Conservation (phyloP, 2,329 filamentous ascomycete genomes). For the Calonectria pteridis region DNA sequence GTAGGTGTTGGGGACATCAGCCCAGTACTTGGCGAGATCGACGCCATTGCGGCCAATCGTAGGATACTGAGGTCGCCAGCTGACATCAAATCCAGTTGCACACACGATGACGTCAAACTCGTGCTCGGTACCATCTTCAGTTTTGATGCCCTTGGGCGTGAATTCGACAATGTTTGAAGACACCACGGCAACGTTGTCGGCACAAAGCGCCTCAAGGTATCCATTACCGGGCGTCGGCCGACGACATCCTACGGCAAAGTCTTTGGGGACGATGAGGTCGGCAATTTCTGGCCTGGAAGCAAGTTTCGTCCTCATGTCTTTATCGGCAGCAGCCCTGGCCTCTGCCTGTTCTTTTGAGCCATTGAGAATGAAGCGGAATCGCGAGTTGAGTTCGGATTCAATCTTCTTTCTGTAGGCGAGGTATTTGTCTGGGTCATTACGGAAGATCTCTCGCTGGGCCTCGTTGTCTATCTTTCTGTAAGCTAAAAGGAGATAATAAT, state of each 20-base stretch:
- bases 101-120: constrained; percentile 41
- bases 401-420: constrained; percentile 62
- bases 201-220: constrained; percentile 25
- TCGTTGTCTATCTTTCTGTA: constrained; percentile 51
- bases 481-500: neutral
- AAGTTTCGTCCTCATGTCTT: constrained; percentile 41
- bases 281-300: constrained; percentile 56
- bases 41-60: constrained; percentile 58
- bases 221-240: constrained; percentile 26
- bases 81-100: constrained; percentile 49
- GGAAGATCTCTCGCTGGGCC: constrained; percentile 61
- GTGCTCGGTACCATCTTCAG: constrained; percentile 14
- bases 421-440: constrained; percentile 66
- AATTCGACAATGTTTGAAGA: neutral
- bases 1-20: constrained; percentile 38
- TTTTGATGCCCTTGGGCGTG: constrained; percentile 16
- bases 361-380: constrained; percentile 66
- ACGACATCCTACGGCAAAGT: constrained; percentile 31
- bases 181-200: constrained; percentile 15
- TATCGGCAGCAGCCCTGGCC: constrained; percentile 17
- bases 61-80: constrained; percentile 52
- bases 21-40: constrained; percentile 37
- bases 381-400: constrained; percentile 62
- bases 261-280: constrained; percentile 57
- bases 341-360: constrained; percentile 42